These are phyloP conservation scores for Penicillium alfredii DNA, from an alignment of 495 filamentous ascomycete genomes.

Conservation along the genomic window DNA sequence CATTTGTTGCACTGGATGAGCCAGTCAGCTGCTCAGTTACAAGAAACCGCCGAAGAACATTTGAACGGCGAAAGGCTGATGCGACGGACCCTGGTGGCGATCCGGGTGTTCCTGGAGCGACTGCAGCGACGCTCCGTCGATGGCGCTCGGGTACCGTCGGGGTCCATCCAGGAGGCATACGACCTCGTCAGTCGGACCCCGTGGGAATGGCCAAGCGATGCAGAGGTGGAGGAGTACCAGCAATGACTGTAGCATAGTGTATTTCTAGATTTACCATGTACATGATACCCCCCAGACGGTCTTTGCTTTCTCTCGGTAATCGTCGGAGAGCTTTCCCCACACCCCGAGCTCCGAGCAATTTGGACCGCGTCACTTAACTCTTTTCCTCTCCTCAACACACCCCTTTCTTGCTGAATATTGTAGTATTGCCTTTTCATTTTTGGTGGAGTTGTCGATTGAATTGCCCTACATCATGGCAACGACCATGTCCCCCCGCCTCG, in stretches of 20 bases:
- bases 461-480: conserved; percentile 13
- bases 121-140: conserved; percentile 5
- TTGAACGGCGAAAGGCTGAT: conserved; percentile 40
- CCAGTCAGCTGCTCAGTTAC: conserved; percentile 28
- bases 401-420: no score
- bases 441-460: no score
- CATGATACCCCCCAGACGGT: conserved; percentile 8
- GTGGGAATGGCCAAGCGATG: conserved; percentile 52
- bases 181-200: conserved; percentile 40
- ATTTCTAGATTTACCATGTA: conserved; percentile 22
- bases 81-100: conserved; percentile 46
- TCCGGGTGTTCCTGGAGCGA: conserved; percentile 48
- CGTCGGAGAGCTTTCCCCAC: conserved; percentile 26
- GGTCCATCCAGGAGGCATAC: conserved; percentile 33
- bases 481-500: conserved; percentile 31
- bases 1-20: conserved; percentile 51
- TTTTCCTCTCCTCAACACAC: background rate
- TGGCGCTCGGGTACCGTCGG: conserved; percentile 15
- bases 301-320: conserved; percentile 13
- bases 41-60: conserved; percentile 33
- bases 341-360: conserved; percentile 13
- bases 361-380: no score
- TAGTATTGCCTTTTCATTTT: no score
- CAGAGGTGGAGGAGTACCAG: conserved; percentile 45
- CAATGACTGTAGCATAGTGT: conserved; percentile 18